A percentile compares a stretch with the other conserved stretches of the same genome.
phyloP scores from a whole-genome alignment of 805 yeast genomes.

The Zygotorulaspora sp. region DNA sequence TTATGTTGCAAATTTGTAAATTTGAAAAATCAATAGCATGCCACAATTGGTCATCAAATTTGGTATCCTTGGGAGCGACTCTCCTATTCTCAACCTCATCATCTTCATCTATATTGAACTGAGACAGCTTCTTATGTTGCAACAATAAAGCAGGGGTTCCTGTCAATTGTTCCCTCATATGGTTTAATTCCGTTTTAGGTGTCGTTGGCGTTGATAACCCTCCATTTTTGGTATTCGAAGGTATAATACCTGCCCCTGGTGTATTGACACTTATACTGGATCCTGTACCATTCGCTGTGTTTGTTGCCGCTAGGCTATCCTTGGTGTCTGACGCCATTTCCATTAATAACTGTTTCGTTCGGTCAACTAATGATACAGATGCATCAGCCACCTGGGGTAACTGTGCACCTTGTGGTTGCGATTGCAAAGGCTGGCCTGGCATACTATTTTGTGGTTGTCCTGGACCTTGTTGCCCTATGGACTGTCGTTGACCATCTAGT shows the following conservation, averaged over 20 bases:
- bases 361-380: slow-evolving; percentile 33
- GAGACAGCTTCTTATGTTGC: slow-evolving; percentile 41
- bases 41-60: slow-evolving; percentile 77
- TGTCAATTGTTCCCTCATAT: slow-evolving; percentile 21
- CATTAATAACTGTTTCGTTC: slow-evolving; percentile 31
- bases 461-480: slow-evolving; percentile 8
- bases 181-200: slow-evolving; percentile 30
- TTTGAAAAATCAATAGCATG: slow-evolving; percentile 89
- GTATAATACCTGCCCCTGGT: slow-evolving; percentile 3
- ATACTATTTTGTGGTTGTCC: not conserved
- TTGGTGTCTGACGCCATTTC: slow-evolving; percentile 28
- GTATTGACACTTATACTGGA: not conserved
- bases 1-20: slow-evolving; percentile 67
- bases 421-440: slow-evolving; percentile 4
- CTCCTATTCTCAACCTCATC: slow-evolving; percentile 43
- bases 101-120: slow-evolving; percentile 44
- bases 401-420: slow-evolving; percentile 6
- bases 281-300: not conserved
- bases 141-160: slow-evolving; percentile 31
- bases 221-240: slow-evolving; percentile 22
- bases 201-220: slow-evolving; percentile 33
- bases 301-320: slow-evolving; percentile 6
- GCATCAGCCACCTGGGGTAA: slow-evolving; percentile 27
- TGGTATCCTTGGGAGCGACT: slow-evolving; percentile 20
- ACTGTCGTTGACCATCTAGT: slow-evolving; percentile 5